A percentile compares a stretch with the other conserved stretches of the same genome.
Evolutionary conservation across 176 grass and related monocot genomes (phyloP).

Genomic region (Bonia amplexicaulis): DNA sequence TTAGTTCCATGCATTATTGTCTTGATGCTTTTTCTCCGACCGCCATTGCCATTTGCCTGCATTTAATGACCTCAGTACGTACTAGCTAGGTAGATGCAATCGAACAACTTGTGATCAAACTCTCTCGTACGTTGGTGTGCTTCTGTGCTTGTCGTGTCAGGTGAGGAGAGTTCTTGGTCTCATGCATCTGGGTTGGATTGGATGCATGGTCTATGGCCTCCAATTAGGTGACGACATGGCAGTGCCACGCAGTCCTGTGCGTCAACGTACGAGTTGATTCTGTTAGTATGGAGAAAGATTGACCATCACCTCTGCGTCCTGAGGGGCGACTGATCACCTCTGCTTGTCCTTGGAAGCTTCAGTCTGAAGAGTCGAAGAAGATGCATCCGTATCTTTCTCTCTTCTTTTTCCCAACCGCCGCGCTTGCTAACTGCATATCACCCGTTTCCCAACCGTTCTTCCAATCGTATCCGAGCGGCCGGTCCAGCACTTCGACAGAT

Average conservation of each 20-base stretch:
- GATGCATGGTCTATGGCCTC: neutral
- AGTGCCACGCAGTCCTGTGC: neutral
- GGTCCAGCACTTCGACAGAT: neutral
- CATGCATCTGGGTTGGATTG: neutral
- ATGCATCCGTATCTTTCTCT: no score
- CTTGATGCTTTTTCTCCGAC: neutral
- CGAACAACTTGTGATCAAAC: neutral
- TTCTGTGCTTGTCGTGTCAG: neutral
- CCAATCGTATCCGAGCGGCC: neutral
- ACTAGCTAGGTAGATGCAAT: neutral
- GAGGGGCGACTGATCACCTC: neutral
- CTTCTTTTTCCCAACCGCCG: conserved; percentile 12
- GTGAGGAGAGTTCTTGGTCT: neutral
- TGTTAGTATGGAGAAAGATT: no score
- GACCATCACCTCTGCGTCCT: neutral
- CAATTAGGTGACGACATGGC: neutral
- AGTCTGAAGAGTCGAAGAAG: neutral
- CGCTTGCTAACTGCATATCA: neutral
- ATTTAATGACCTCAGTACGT: no score
- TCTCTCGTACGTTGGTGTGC: neutral
- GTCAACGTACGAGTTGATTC: no score
- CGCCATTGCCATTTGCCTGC: no score
- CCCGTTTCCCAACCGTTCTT: neutral
- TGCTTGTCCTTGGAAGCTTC: neutral
- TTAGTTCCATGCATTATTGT: neutral